Conservation (phyloP, 2,329 filamentous ascomycete genomes). For the Penicillium crustosum region DNA sequence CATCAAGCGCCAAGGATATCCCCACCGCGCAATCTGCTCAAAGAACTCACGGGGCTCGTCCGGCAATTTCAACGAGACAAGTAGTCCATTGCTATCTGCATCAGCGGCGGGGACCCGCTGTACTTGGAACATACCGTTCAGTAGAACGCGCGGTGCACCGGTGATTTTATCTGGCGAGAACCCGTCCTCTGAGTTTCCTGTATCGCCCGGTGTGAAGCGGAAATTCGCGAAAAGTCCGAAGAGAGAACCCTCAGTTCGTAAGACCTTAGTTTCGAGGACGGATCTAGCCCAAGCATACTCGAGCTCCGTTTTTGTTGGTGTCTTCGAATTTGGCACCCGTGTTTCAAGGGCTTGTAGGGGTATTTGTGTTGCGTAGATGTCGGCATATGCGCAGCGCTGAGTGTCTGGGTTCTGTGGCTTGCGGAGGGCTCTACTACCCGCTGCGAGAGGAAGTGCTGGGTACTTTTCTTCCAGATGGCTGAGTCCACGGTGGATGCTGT, state of each 20-base stretch:
- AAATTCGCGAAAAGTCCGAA: conserved; percentile 15
- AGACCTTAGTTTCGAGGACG: conserved; percentile 15
- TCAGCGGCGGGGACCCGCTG: conserved; percentile 12
- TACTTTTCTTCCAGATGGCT: conserved; percentile 29
- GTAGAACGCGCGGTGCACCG: conserved; percentile 11
- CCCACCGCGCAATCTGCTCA: conserved; percentile 28
- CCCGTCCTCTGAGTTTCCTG: conserved; percentile 9
- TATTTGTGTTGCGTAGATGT: conserved; percentile 28
- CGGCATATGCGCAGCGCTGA: conserved; percentile 26
- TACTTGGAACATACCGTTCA: conserved; percentile 23
- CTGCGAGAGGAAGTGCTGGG: conserved; percentile 18
- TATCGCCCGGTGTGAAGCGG: conserved; percentile 22
- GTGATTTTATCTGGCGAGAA: conserved; percentile 10
- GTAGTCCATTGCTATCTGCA: conserved; percentile 18
- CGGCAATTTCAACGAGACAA: conserved; percentile 24
- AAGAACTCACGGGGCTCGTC: conserved; percentile 25
- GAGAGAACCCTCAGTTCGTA: conserved; percentile 22
- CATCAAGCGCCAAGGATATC: conserved; percentile 32
- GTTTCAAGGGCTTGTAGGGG: conserved; percentile 18
- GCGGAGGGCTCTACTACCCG: conserved; percentile 21
- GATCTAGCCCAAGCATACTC: conserved; percentile 27
- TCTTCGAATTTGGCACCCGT: background rate
- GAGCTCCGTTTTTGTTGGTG: conserved; percentile 12
- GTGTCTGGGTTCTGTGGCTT: conserved; percentile 16
- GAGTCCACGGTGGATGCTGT: conserved; percentile 24